phyloP scores from a whole-genome alignment of 2,329 filamentous ascomycete species.

The Cladophialophora exuberans region DNA sequence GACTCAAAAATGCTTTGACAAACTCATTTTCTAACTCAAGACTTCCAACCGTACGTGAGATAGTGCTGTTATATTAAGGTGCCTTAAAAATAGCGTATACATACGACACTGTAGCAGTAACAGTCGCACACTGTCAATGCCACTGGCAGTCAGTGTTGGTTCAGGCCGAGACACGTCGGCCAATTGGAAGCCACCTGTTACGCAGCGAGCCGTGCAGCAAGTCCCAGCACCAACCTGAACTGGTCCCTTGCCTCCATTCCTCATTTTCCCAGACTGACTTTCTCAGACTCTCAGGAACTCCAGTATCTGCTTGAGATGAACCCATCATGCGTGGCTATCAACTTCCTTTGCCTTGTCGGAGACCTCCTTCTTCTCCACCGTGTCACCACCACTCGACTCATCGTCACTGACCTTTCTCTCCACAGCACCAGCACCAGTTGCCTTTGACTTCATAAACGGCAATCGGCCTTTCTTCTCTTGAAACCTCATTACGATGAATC shows the following conservation, averaged over 20 bases:
- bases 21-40: no score
- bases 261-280: background rate
- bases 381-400: slow-evolving; percentile 17
- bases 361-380: slow-evolving; percentile 30
- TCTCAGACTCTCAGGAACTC: background rate
- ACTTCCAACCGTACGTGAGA: no score
- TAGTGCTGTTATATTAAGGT: no score
- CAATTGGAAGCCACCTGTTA: background rate
- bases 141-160: no score
- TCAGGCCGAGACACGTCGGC: background rate
- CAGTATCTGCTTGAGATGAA: background rate
- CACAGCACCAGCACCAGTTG: background rate
- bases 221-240: background rate
- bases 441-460: slow-evolving; percentile 28
- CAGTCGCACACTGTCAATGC: no score
- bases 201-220: background rate
- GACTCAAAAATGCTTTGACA: no score
- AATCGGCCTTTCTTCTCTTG: slow-evolving; percentile 54
- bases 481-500: slow-evolving; percentile 68
- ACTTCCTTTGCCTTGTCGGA: slow-evolving; percentile 15
- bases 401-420: slow-evolving; percentile 12
- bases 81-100: no score
- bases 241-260: background rate
- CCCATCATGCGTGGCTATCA: slow-evolving; percentile 6
- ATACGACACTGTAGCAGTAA: no score